Evolutionary conservation across 805 yeast species (phyloP).

Genomic region (Teunomyces stri): DNA sequence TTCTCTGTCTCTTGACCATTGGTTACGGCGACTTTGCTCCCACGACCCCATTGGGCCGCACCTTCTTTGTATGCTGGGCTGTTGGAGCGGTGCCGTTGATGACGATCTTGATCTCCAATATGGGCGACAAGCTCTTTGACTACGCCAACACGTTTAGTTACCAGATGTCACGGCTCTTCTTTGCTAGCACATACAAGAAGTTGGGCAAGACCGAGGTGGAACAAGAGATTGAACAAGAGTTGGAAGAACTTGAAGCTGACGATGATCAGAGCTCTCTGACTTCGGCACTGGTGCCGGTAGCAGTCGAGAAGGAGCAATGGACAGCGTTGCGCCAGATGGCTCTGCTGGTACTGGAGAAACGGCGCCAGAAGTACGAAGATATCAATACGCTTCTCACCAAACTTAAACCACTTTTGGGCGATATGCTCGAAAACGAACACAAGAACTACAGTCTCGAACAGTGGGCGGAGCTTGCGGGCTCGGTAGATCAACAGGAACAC

Average conservation of each 20-base stretch:
- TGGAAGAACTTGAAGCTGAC: constrained; percentile 4
- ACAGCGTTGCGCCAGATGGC: constrained; percentile 1
- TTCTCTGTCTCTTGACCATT: constrained; percentile 71
- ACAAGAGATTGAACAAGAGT: constrained; percentile 9
- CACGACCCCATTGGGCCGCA: constrained; percentile 57
- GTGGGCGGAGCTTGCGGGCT: constrained; percentile 44
- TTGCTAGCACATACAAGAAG: not conserved
- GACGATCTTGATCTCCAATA: constrained; percentile 73
- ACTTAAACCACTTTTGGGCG: constrained; percentile 27
- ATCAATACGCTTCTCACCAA: constrained; percentile 29
- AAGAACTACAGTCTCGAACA: constrained; percentile 48
- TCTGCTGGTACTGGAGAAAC: constrained; percentile 8
- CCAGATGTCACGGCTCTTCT: constrained; percentile 9
- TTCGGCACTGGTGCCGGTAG: not conserved
- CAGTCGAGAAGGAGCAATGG: constrained; percentile 3
- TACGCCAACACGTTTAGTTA: constrained; percentile 17
- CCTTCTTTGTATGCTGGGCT: constrained; percentile 79
- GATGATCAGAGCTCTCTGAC: constrained; percentile 1
- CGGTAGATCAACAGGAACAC: not conserved
- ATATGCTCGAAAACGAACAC: constrained; percentile 38
- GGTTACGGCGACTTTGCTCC: constrained; percentile 85
- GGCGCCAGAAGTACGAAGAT: constrained; percentile 15
- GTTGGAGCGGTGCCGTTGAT: constrained; percentile 80
- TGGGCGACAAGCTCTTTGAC: constrained; percentile 59
- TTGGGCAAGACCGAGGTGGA: constrained; percentile 8